phyloP scores from a whole-genome alignment of 345 rosid species.

The Corchorus capsularis region DNA sequence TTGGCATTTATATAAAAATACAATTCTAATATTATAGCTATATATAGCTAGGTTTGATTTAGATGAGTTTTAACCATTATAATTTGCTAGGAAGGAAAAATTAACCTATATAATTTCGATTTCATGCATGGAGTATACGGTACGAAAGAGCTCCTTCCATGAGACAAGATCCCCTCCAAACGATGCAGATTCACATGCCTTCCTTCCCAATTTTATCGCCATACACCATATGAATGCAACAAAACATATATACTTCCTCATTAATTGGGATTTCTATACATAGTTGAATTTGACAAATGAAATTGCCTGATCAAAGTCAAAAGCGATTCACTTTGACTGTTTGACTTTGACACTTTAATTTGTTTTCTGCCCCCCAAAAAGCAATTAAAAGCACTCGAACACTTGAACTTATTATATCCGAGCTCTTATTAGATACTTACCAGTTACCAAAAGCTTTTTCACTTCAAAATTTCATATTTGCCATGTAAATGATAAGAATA shows the following conservation, averaged over 20 bases:
- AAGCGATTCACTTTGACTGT: background rate
- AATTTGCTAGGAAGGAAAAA: too few relatives aligned
- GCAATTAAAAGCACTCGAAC: too few relatives aligned
- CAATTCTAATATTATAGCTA: too few relatives aligned
- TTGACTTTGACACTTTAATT: too few relatives aligned
- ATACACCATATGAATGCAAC: background rate
- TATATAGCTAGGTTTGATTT: too few relatives aligned
- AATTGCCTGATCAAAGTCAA: background rate
- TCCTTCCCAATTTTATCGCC: slow-evolving; percentile 10
- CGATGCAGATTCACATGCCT: slow-evolving; percentile 18
- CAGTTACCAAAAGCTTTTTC: background rate
- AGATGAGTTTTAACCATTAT: too few relatives aligned
- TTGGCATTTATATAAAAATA: too few relatives aligned
- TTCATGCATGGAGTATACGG: slow-evolving; percentile 18
- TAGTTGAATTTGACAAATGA: background rate
- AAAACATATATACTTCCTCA: background rate
- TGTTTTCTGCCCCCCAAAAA: too few relatives aligned
- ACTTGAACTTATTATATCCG: too few relatives aligned
- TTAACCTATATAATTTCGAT: background rate
- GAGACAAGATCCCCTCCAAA: slow-evolving; percentile 18
- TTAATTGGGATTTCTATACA: background rate
- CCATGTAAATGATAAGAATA: background rate
- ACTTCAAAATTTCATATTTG: too few relatives aligned
- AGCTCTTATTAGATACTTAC: too few relatives aligned
- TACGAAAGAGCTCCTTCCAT: slow-evolving; percentile 15